phyloP scores from a whole-genome alignment of 176 grass and related monocot genomes.

The Oryza nivara region DNA sequence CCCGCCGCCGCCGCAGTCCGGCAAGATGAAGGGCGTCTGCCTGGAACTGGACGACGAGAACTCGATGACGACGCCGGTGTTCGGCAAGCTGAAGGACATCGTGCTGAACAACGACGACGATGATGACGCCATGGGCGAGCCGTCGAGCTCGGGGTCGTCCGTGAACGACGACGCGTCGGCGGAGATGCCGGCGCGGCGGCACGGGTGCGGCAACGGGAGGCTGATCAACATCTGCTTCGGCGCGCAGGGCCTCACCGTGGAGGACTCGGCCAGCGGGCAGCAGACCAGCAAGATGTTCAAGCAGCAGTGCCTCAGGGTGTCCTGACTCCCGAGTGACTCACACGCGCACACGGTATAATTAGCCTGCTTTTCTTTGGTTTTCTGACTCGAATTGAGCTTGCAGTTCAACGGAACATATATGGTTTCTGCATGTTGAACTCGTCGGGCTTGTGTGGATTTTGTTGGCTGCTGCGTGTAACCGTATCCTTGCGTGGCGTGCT shows the following conservation, averaged over 20 bases:
- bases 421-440: neutral
- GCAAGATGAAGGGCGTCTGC: conserved; percentile 62
- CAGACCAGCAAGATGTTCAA: conserved; percentile 61
- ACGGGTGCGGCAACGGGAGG: conserved; percentile 56
- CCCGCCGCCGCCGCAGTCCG: conserved; percentile 35
- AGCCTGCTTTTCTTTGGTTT: neutral
- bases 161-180: conserved; percentile 24
- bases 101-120: conserved; percentile 37
- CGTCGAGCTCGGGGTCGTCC: conserved; percentile 75
- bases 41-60: conserved; percentile 53
- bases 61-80: conserved; percentile 31
- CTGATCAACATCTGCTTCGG: conserved; percentile 94
- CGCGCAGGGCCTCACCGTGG: conserved; percentile 66
- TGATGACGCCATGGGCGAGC: conserved; percentile 28
- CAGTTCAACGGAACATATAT: neutral
- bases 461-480: neutral
- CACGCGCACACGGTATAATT: neutral
- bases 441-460: neutral
- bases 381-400: neutral
- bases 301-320: conserved; percentile 51
- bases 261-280: conserved; percentile 62
- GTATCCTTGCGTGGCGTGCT: neutral
- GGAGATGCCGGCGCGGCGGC: conserved; percentile 39
- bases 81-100: conserved; percentile 63
- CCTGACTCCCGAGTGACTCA: conserved; percentile 70